Evolutionary conservation across 495 filamentous ascomycete genomes (phyloP).

Genomic region (Penicillium robsamsonii): DNA sequence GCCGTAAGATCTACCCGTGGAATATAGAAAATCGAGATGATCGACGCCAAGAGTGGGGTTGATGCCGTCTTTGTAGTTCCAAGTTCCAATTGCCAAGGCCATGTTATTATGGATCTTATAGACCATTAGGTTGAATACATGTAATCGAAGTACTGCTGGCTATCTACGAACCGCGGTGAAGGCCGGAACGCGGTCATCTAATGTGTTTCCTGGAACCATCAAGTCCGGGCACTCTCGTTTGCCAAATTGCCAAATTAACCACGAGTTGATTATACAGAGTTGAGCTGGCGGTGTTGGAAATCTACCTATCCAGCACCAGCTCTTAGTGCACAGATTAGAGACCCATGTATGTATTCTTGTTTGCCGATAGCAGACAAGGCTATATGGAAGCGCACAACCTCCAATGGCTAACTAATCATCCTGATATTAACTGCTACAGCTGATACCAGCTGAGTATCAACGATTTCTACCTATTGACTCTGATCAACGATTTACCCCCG

Average conservation of each 20-base stretch:
- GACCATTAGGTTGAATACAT: not conserved
- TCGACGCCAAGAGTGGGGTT: constrained; percentile 6
- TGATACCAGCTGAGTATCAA: not conserved
- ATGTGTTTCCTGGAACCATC: not conserved
- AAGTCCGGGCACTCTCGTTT: not conserved
- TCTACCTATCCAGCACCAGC: not conserved
- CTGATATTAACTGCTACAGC: not conserved
- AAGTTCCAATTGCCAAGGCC: not conserved
- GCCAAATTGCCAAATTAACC: not conserved
- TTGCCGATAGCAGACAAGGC: not conserved
- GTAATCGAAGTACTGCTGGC: not conserved
- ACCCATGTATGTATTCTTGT: not conserved
- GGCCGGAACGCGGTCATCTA: not conserved
- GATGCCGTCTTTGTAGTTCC: not conserved
- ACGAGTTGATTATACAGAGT: not conserved
- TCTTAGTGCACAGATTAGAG: not conserved
- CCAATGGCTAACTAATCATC: too few species aligned
- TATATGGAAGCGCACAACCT: not conserved
- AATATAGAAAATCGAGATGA: not conserved
- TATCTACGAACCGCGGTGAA: not conserved
- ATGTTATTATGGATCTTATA: not conserved
- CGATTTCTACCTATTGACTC: too few species aligned
- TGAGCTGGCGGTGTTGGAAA: not conserved
- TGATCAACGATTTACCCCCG: too few species aligned
- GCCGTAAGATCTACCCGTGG: not conserved